Evolutionary conservation across 306 rosid genomes (phyloP).

Genomic region (Lathyrus oleraceus): DNA sequence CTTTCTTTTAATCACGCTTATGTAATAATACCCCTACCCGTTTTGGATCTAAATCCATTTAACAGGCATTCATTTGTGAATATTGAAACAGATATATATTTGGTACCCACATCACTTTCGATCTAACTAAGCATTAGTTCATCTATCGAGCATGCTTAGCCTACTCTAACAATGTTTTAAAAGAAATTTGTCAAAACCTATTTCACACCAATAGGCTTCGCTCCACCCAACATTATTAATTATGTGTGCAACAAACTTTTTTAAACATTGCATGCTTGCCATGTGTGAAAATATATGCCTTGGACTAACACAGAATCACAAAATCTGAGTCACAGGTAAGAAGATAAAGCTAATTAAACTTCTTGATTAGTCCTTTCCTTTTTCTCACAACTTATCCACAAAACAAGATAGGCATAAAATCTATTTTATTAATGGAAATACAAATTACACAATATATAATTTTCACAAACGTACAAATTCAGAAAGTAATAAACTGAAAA

Average conservation of each 20-base stretch:
- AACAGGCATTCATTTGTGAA: background rate
- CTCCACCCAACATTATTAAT: background rate
- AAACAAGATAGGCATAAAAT: slow-evolving; percentile 22
- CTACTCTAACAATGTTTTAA: background rate
- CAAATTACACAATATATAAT: slow-evolving; percentile 33
- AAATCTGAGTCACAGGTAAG: background rate
- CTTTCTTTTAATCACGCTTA: slow-evolving; percentile 21
- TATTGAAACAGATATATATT: background rate
- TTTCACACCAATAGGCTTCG: too few relatives aligned
- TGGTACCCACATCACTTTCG: background rate
- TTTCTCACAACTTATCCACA: slow-evolving; percentile 8
- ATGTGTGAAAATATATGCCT: slow-evolving; percentile 38
- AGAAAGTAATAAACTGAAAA: slow-evolving; percentile 18
- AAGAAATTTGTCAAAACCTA: background rate
- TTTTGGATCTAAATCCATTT: slow-evolving; percentile 33
- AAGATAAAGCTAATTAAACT: background rate
- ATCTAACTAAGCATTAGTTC: background rate
- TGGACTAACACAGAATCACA: slow-evolving; percentile 24
- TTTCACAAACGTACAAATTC: slow-evolving; percentile 26
- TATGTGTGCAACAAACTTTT: background rate
- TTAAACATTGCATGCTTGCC: slow-evolving; percentile 41
- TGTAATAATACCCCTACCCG: background rate
- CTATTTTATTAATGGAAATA: slow-evolving; percentile 11
- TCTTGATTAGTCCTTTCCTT: background rate
- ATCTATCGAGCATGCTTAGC: background rate